Evolutionary conservation across 495 filamentous ascomycete genomes (phyloP).

Genomic region (Physcia stellaris): DNA sequence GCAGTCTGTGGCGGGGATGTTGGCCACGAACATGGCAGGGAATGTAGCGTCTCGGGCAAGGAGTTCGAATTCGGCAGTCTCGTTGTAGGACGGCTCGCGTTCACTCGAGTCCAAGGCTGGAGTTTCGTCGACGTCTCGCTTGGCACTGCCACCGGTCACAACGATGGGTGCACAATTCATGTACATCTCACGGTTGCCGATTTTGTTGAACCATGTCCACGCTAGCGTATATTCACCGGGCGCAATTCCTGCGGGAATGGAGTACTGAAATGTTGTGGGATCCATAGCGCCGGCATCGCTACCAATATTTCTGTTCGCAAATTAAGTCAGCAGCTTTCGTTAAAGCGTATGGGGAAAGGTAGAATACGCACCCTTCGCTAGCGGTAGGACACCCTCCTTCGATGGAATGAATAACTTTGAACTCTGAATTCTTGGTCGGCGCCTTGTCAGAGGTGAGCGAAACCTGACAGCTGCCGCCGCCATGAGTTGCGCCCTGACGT

Average conservation of each 20-base stretch:
- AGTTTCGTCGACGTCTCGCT: conserved; percentile 17
- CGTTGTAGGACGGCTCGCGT: conserved; percentile 3
- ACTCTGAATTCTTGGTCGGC: conserved; percentile 22
- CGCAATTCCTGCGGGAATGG: conserved; percentile 44
- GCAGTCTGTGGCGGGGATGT: conserved; percentile 26
- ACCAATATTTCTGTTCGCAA: conserved; percentile 26
- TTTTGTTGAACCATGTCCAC: conserved; percentile 48
- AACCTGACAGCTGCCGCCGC: conserved; percentile 31
- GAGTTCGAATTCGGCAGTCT: too few species aligned
- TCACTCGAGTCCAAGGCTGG: conserved; percentile 17
- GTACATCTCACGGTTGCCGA: conserved; percentile 48
- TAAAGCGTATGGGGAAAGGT: too few species aligned
- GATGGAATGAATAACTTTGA: conserved; percentile 25
- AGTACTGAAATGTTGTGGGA: conserved; percentile 42
- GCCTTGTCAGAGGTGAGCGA: conserved; percentile 28
- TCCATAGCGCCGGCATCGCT: conserved; percentile 10
- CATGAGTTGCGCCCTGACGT: conserved; percentile 35
- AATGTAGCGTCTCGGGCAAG: conserved; percentile 10
- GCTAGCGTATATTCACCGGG: conserved; percentile 36
- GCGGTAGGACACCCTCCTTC: conserved; percentile 27
- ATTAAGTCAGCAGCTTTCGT: too few species aligned
- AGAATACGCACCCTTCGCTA: conserved; percentile 24
- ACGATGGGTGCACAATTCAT: too few species aligned
- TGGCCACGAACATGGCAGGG: conserved; percentile 47
- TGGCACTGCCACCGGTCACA: conserved; percentile 28